phyloP scores from a whole-genome alignment of 768 basidiomycete genomes.

The Calocera viscosa region DNA sequence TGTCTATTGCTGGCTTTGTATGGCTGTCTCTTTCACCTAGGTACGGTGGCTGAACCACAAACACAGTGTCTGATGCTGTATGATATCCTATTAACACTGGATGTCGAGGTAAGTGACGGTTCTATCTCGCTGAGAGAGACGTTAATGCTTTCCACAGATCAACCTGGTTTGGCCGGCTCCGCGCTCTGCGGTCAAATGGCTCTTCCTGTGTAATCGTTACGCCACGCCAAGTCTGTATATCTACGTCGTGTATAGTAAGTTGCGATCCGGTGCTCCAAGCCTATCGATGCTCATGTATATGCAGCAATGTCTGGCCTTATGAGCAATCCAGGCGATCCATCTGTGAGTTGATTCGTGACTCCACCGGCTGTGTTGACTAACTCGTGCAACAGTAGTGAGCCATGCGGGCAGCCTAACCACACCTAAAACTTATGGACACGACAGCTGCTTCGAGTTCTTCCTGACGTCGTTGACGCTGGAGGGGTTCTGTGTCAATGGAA shows the following conservation, averaged over 20 bases:
- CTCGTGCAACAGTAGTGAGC: no score
- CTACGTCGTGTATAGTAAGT: neutral
- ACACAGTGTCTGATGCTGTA: neutral
- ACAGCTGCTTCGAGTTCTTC: constrained; percentile 5
- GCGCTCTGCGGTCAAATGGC: neutral
- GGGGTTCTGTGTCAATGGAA: neutral
- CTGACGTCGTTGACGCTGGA: neutral
- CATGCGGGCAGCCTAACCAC: no score
- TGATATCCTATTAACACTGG: neutral
- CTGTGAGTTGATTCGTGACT: neutral
- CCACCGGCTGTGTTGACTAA: no score
- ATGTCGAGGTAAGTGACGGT: neutral
- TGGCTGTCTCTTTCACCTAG: neutral
- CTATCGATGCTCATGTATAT: neutral
- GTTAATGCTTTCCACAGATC: neutral
- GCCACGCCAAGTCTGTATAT: neutral
- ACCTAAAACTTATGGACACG: neutral
- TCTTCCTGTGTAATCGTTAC: neutral
- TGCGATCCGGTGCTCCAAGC: neutral
- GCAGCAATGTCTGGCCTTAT: neutral
- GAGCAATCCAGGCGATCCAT: neutral
- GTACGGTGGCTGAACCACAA: neutral
- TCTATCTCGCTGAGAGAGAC: neutral
- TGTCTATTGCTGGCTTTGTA: neutral
- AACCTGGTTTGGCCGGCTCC: constrained; percentile 4